Base-by-base conservation (phyloP, 345 rosid species). In the Gossypium australe region DNA sequence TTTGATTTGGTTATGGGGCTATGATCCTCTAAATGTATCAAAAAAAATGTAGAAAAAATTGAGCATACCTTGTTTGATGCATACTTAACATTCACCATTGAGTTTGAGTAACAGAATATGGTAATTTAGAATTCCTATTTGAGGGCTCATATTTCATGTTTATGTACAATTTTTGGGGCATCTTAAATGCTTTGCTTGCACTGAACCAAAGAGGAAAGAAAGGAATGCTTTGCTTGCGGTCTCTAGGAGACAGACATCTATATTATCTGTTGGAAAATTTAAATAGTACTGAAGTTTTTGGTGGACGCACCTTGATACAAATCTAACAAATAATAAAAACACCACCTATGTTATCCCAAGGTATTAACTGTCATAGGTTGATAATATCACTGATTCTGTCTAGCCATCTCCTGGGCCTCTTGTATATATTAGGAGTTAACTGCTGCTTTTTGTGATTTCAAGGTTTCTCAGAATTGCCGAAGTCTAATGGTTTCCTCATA, bases 401-500 rank as follows among this genome's bases (percentile, higher is more conserved):
- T 66, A 18, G 8, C 52, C 12, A 47, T 56, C 44, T 72, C 14
- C 4, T 55, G 3, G 64, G 47, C 13, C 38, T 52, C 53, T 45
- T 4, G 0, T 62, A 52, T 22, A 49, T 43, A 9, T 79, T 6
- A 52, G 67, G 76, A 44, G 45, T 78, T 81, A 61, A 83, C 72
- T 58, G 29, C 71, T 27, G 52, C 61, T 70, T 53, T 59, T 73
- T 80, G 63, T 62, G 59, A 53, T 65, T 79, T 82, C 59, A 70
- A 75, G 85, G 81, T 70, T 80, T 75, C 61, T 49, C 80, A 79
- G 92, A 87, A 78, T 74, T 89, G 80, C 89, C 92, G 2, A 76
- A 78, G 79, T 86, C 98, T 14, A 95, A 91, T 83, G 98, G 98
- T 75, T 95, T 78, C 78, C 92, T 95, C n/a, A 91, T 95, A 52